Conservation (phyloP, 441 rosid species). For the Erodium trifolium region DNA sequence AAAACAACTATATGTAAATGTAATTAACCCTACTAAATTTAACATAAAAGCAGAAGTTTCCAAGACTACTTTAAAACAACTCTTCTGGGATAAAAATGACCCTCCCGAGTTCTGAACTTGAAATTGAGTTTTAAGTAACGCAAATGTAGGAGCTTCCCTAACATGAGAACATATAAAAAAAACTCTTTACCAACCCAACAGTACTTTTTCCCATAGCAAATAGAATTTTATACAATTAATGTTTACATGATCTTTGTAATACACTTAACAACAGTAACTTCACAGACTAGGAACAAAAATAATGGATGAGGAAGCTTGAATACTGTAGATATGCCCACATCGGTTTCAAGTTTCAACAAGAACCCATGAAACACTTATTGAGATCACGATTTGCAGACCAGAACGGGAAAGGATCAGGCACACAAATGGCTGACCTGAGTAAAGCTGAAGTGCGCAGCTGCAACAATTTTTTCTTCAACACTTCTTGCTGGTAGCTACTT, state of each 20-base stretch:
- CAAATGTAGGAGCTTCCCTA: neutral
- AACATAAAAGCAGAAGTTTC: neutral
- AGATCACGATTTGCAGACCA: neutral
- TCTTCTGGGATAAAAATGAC: neutral
- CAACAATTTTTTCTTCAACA: neutral
- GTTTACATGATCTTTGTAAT: neutral
- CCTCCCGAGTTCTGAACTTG: no score
- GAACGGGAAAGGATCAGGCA: neutral
- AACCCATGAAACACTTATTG: neutral
- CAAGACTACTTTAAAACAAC: neutral
- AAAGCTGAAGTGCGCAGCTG: neutral
- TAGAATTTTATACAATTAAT: neutral
- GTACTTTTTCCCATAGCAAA: neutral
- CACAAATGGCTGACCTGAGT: conserved; percentile 4
- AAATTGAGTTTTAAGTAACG: neutral
- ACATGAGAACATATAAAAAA: neutral
- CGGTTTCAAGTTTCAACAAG: neutral
- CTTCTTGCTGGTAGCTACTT: neutral
- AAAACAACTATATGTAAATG: no score
- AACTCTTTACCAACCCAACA: neutral
- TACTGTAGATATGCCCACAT: neutral
- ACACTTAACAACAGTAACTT: neutral
- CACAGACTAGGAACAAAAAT: neutral
- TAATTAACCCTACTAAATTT: no score
- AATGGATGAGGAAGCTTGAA: neutral